Evolutionary conservation across 1,284 basidiomycete species (phyloP).

Genomic region (Irpex rosettiformis): DNA sequence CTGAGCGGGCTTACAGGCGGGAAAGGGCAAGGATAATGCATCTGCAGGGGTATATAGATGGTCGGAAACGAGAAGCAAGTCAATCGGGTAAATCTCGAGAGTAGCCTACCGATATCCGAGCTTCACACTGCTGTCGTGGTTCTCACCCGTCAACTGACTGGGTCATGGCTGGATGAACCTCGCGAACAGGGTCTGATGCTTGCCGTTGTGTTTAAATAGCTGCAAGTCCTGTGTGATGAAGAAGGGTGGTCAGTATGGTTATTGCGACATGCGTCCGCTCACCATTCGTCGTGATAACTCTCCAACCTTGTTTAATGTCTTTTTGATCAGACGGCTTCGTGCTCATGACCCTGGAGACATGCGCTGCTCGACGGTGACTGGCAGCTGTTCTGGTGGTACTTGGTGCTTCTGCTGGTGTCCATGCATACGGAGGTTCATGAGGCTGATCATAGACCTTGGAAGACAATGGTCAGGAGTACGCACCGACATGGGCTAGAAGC

Average conservation of each 20-base stretch:
- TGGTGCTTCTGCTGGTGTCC: neutral
- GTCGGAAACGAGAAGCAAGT: slow-evolving; percentile 11
- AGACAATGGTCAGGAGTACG: neutral
- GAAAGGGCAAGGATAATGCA: slow-evolving; percentile 1
- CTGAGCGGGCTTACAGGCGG: neutral
- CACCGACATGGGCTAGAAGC: neutral
- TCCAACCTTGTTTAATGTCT: neutral
- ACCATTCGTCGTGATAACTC: neutral
- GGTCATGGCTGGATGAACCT: slow-evolving; percentile 17
- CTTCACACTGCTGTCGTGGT: slow-evolving; percentile 19
- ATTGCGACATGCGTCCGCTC: slow-evolving; percentile 1
- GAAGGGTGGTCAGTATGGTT: slow-evolving; percentile 1
- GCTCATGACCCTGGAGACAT: neutral
- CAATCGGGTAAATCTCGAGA: slow-evolving; percentile 30
- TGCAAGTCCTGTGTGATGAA: neutral
- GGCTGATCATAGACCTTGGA: neutral
- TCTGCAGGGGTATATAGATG: slow-evolving; percentile 18
- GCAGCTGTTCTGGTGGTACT: neutral
- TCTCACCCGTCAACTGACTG: slow-evolving; percentile 26
- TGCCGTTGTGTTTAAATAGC: neutral
- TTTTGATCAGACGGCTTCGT: neutral
- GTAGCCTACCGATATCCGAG: slow-evolving; percentile 22
- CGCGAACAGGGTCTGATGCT: slow-evolving; percentile 12
- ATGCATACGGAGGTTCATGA: neutral
- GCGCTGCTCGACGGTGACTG: neutral